Evolutionary conservation across 345 rosid genomes (phyloP), one percentile per base, ranked within the genome.

Genomic region (Hibiscus tridactylites): DNA sequence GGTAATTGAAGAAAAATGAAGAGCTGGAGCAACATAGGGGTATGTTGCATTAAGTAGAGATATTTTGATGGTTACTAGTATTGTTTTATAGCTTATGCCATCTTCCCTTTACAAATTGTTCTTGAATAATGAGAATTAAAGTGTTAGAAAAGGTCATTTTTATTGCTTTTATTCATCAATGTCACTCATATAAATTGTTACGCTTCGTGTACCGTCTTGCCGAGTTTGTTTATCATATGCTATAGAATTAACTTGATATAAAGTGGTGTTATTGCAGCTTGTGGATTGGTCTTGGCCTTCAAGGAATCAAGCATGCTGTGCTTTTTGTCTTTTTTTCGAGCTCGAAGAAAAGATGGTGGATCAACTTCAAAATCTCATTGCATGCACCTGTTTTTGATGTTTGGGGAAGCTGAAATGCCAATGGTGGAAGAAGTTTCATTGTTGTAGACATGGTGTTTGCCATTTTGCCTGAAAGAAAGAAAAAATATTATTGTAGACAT

Each of bases 201-300:
- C 10, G 3, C 17, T 5, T 53, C 21, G 35, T 4, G 35, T 31
- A 31, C 35, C 35, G 35, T 31, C 35, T 31, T 31, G 2, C 4
- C 24, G 24, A 21, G 24, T 62, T 35, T 62, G 66, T n/a, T 62
- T 62, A 62, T 35, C 6, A 35, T 7, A n/a, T 62, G 26, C 47
- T n/a, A 28, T 1, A 56, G 11, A 29, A 33, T 61, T 61, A 16
- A 31, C 42, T 65, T 42, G 33, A 39, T 42, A 19, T 11, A 24
- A 19, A 21, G 53, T 11, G 9, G 52, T 42, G 33, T 65, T 42
- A 2, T 65, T 64, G 50, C 68, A 64, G 68, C 68, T 64, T 64
- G n/a, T 42, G 17, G 53, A 65, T 42, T 42, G 69, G 53, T 65
- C 17, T 42, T 42, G 69, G 29, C 69, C 69, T 65, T 65, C 53